A percentile compares a stretch with the other conserved stretches of the same genome.
Conservation (phyloP, 495 filamentous ascomycete genomes). For the Annulohypoxylon stygium region DNA sequence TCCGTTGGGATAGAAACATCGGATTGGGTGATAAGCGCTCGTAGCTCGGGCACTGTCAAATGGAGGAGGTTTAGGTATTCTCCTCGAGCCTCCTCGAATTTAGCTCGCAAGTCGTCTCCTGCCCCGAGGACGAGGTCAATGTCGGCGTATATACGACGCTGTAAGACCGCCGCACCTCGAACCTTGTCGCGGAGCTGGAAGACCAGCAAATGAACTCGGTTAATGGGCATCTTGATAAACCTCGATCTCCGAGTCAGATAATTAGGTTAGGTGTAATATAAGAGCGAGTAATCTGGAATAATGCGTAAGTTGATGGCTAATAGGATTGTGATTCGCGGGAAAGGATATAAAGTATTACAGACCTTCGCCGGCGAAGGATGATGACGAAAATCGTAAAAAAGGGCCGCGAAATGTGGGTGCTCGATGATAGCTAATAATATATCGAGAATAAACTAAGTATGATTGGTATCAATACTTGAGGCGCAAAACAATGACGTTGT, state of each 20-base stretch:
- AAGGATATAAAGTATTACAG: background rate
- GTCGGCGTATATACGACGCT: constrained; percentile 12
- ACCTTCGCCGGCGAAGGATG: background rate
- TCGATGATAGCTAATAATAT: background rate
- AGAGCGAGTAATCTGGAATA: background rate
- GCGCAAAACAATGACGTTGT: constrained; percentile 5
- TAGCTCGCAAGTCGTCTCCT: background rate
- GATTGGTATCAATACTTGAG: background rate
- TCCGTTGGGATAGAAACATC: background rate
- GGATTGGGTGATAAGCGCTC: constrained; percentile 5
- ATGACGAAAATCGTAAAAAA: background rate
- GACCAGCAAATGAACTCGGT: background rate
- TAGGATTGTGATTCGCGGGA: background rate
- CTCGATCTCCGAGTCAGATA: background rate
- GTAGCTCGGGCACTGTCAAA: constrained; percentile 16
- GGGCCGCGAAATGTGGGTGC: background rate
- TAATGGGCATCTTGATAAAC: background rate
- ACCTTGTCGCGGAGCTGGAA: constrained; percentile 1
- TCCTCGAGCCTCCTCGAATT: constrained; percentile 13
- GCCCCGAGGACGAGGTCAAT: background rate
- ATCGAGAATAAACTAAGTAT: background rate
- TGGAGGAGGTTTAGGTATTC: constrained; percentile 21
- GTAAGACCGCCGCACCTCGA: background rate
- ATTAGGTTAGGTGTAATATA: background rate
- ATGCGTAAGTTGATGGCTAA: background rate